Percentiles rank a stretch among this genome's conserved stretches.
These are phyloP conservation scores for Puccinia triticina DNA, from an alignment of 1,284 basidiomycete genomes.

Conservation along the genomic window DNA sequence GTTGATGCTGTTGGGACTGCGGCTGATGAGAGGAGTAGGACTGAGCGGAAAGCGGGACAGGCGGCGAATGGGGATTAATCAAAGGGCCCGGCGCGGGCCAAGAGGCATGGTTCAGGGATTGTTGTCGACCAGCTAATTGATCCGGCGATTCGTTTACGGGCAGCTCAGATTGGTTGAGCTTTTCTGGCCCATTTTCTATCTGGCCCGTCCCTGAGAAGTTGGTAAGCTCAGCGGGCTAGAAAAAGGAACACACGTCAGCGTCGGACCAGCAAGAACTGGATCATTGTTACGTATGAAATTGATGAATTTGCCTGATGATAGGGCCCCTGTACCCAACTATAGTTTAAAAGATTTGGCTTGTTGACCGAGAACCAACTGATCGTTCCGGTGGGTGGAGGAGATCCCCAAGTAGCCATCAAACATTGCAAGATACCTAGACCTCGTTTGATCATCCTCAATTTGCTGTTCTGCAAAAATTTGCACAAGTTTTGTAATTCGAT, in stretches of 20 bases:
- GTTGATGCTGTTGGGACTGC: neutral
- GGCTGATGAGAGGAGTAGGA: neutral
- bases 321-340: slow-evolving; percentile 36
- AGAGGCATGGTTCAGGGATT: neutral
- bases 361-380: slow-evolving; percentile 40
- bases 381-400: slow-evolving; percentile 29
- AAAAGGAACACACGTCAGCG: neutral
- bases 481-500: slow-evolving; percentile 37
- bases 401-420: slow-evolving; percentile 45
- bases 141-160: neutral
- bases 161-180: neutral
- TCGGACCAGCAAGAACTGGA: too few relatives aligned
- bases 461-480: slow-evolving; percentile 29
- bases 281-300: neutral
- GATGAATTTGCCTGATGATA: slow-evolving; percentile 34
- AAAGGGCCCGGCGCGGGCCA: neutral
- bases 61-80: neutral
- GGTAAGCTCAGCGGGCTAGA: neutral
- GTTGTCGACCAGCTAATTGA: neutral
- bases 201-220: slow-evolving; percentile 11
- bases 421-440: slow-evolving; percentile 41
- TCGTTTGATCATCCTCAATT: slow-evolving; percentile 24
- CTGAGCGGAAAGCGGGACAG: neutral
- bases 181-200: neutral
- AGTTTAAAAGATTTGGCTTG: slow-evolving; percentile 7